These are phyloP conservation scores for Psidium guajava DNA, from an alignment of 345 rosid species.

Conservation along the genomic window DNA sequence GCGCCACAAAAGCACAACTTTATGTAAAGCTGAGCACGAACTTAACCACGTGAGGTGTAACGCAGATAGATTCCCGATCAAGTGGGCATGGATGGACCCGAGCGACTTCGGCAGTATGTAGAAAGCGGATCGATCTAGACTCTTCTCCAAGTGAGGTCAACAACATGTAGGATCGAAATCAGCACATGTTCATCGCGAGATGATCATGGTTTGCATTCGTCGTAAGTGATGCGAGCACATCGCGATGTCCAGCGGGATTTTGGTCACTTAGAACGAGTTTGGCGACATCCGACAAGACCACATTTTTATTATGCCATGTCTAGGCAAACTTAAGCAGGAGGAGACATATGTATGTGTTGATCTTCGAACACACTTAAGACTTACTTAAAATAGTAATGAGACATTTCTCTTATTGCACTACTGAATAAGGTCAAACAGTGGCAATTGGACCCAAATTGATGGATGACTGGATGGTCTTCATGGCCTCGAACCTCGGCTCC, in stretches of 20 bases:
- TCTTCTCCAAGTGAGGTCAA: background rate
- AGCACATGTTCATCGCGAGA: background rate
- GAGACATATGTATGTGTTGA: background rate
- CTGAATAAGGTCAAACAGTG: conserved; percentile 9
- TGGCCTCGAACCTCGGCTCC: conserved; percentile 78
- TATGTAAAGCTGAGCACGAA: background rate
- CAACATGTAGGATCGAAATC: background rate
- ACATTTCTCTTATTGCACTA: background rate
- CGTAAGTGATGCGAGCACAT: background rate
- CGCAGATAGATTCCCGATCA: background rate
- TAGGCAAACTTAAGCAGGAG: background rate
- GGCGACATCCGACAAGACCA: background rate
- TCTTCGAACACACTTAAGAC: background rate
- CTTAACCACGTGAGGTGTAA: background rate
- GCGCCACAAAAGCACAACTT: background rate
- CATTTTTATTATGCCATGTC: background rate
- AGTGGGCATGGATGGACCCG: background rate
- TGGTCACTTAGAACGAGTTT: background rate
- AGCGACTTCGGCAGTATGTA: too few relatives aligned
- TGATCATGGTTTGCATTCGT: background rate
- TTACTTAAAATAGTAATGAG: background rate
- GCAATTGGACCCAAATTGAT: conserved; percentile 22
- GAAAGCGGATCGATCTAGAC: background rate
- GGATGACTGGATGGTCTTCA: conserved; percentile 38
- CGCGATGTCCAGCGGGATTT: background rate